These are phyloP conservation scores for Euphrasia confusa DNA, from an alignment of 257 asterid species.

Conservation along the genomic window DNA sequence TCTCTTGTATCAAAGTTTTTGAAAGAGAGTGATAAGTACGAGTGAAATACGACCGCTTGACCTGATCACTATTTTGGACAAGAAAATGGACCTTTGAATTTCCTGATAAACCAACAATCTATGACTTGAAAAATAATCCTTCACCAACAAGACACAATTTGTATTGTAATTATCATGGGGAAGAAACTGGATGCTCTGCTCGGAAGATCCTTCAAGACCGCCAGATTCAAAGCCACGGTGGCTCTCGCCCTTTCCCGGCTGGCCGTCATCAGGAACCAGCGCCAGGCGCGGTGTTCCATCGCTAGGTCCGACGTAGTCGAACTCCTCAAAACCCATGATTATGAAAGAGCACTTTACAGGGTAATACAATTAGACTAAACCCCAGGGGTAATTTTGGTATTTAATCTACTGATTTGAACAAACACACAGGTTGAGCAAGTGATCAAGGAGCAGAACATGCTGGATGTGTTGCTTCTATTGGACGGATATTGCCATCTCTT, in stretches of 20 bases:
- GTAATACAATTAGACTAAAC: constrained; percentile 22
- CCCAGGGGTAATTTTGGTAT: neutral
- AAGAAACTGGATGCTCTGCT: constrained; percentile 56
- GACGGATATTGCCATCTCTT: constrained; percentile 62
- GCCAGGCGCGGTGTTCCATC: constrained; percentile 56
- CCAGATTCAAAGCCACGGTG: constrained; percentile 43
- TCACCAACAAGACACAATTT: too few species aligned
- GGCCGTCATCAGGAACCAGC: constrained; percentile 64
- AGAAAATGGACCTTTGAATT: too few species aligned
- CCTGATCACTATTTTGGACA: too few species aligned
- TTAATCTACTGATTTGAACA: neutral
- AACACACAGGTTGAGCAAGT: constrained; percentile 66
- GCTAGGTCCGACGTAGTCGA: constrained; percentile 65
- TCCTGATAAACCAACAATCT: too few species aligned
- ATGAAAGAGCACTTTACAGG: constrained; percentile 77
- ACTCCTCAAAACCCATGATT: constrained; percentile 40
- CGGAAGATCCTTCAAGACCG: constrained; percentile 39
- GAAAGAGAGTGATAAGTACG: too few species aligned
- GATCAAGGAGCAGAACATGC: constrained; percentile 78
- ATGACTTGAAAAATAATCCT: too few species aligned
- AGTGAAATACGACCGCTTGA: too few species aligned
- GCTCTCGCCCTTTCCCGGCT: constrained; percentile 60
- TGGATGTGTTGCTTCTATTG: constrained; percentile 61
- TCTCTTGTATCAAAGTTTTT: too few species aligned
- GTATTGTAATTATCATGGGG: too few species aligned